Evolutionary conservation across 176 grass and related monocot species (phyloP), one percentile per base, ranked within the genome.

Genomic region (Puya raimondii): DNA sequence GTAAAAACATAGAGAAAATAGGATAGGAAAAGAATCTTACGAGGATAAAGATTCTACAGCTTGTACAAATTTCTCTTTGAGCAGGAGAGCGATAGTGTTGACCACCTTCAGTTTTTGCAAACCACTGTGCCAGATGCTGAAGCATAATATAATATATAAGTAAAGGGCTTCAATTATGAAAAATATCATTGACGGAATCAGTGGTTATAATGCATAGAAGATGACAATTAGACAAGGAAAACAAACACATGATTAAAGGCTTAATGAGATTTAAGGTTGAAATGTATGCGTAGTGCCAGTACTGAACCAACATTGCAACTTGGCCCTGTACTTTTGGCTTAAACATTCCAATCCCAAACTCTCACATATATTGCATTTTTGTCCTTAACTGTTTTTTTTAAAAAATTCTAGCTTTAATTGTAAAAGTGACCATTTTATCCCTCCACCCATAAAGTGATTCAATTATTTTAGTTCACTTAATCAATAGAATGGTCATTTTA

Each of bases 81-180:
- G 17, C 18, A 26, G 13, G 20, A 50, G 18, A 8, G 23, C 13
- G 25, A 77, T 58, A 21, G 53, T 59, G 42, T 17, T 50, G 9
- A 69, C 9, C 10, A 14, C 49, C 20, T 69, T 77, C 75, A 69
- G 33, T 61, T 77, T 69, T 69, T 69, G 75, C 33, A 57, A 63
- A 13, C 75, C 42, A 49, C 16, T 61, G 20, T 69, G 50, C 66
- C 66, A 63, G 20, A 77, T 53, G 53, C 75, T 77, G 51, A n/a
- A 48, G 67, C 21, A 15, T 59, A 49, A 15, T 59, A 49, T 5
- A 33, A 53, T 17, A 27, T 15, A 69, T 9, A 50, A 9, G 27
- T 61, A 49, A 53, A 22, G 21, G 10, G 23, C 17, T 20, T 63
- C 17, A 59, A 72, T 18, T 26, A 17, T 13, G 50, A 10, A 75